Evolutionary conservation across 441 rosid species (phyloP), one percentile per base, ranked within the genome.

Genomic region (Manihot esculenta): DNA sequence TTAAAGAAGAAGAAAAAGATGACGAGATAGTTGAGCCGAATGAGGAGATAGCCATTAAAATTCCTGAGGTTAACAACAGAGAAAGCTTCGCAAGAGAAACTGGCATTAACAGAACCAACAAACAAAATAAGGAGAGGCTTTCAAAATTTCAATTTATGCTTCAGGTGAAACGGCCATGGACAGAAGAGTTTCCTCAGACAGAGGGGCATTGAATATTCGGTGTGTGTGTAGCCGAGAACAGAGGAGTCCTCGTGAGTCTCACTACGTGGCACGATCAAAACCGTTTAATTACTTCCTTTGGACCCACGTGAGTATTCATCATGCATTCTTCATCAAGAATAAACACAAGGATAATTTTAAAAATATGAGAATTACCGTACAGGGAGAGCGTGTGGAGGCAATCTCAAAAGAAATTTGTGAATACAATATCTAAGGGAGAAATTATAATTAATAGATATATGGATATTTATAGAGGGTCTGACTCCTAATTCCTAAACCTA

Each of bases 11-110:
- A 71, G 73, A 78, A 64, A n/a, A 42, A 12, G 10, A 54, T 0
- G 74, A 61, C 10, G 13, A 56, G 10, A 70, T 54, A 72, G 51
- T 45, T 58, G 81, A 86, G 67, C 54, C 72, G 77, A 73, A 68
- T 35, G 82, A 82, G 71, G 82, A 81, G 70, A 10, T 73, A 84
- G 89, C 96, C 96, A 90, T 90, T 75, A 84, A 86, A 74, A 10
- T 64, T 11, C 56, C 17, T 27, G 62, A 26, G 47, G 50, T 44
- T 13, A 44, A 11, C 18, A 66, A 15, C 23, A 27, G 8, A 64
- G 38, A 73, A 23, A 17, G 64, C 15, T 14, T 49, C 11, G 7
- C 18, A 24, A 12, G 6, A 10, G 35, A 15, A 41, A 4, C 21
- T 53, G 24, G 15, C 15, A 55, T 10, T 11, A 9, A 59, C 24